A percentile compares a stretch with the other conserved stretches of the same genome.
phyloP scores from a whole-genome alignment of 164 flowering plant genomes.

The Taxillus chinensis region DNA sequence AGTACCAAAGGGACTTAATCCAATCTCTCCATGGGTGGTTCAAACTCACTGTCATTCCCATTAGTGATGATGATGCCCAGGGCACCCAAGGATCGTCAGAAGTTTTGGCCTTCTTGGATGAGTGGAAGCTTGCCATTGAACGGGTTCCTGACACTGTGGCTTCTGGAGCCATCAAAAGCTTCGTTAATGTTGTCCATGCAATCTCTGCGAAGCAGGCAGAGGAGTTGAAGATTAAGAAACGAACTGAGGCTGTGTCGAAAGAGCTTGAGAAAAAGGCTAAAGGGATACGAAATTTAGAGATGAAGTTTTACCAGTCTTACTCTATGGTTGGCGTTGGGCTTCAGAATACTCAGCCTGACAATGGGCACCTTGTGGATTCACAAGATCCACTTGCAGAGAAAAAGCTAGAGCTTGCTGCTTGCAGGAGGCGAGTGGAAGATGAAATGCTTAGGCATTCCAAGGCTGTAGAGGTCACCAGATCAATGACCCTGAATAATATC shows the following conservation, averaged over 20 bases:
- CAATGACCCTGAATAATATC: slow-evolving; percentile 87
- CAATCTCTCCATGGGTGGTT: slow-evolving; percentile 82
- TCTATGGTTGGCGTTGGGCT: slow-evolving; percentile 80
- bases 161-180: slow-evolving; percentile 90
- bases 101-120: slow-evolving; percentile 57
- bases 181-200: slow-evolving; percentile 72
- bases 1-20: slow-evolving; percentile 72
- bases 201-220: slow-evolving; percentile 66
- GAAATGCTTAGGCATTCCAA: slow-evolving; percentile 73
- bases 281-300: slow-evolving; percentile 62
- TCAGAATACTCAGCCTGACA: slow-evolving; percentile 45
- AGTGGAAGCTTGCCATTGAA: slow-evolving; percentile 90
- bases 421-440: slow-evolving; percentile 80
- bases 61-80: slow-evolving; percentile 24
- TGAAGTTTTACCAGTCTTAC: slow-evolving; percentile 76
- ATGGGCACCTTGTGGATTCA: slow-evolving; percentile 59
- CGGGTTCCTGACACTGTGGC: slow-evolving; percentile 94
- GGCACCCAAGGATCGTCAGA: slow-evolving; percentile 24
- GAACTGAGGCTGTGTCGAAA: slow-evolving; percentile 55
- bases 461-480: slow-evolving; percentile 90
- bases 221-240: slow-evolving; percentile 69
- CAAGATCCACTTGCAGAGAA: slow-evolving; percentile 91
- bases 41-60: slow-evolving; percentile 54
- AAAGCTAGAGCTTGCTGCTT: slow-evolving; percentile 61
- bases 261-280: slow-evolving; percentile 87